phyloP scores from a whole-genome alignment of 179 eudicot genomes.

The Pouteria campechiana region DNA sequence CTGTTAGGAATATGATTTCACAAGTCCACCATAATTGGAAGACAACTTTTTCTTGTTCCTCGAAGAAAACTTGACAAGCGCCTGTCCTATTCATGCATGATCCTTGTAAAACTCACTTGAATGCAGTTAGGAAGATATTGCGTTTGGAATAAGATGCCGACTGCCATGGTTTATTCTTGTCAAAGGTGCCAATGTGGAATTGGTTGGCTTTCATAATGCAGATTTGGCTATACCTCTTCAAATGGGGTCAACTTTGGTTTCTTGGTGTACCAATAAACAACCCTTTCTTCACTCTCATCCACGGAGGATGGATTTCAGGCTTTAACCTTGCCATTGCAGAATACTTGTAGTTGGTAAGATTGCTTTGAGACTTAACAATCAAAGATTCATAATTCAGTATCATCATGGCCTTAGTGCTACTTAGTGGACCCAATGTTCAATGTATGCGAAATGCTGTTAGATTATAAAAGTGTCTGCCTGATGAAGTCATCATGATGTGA shows the following conservation, averaged over 20 bases:
- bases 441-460: constrained; percentile 21
- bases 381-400: constrained; percentile 34
- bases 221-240: constrained; percentile 78
- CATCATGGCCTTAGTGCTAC: constrained; percentile 29
- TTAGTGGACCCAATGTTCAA: constrained; percentile 23
- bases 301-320: constrained; percentile 90
- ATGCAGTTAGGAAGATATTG: constrained; percentile 48
- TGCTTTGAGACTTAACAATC: constrained; percentile 79
- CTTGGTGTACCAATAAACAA: constrained; percentile 91
- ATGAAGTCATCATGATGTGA: constrained; percentile 13
- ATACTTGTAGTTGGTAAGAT: constrained; percentile 94
- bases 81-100: constrained; percentile 24
- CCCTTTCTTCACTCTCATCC: constrained; percentile 69
- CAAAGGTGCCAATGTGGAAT: constrained; percentile 84
- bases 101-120: constrained; percentile 37
- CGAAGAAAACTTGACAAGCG: constrained; percentile 26
- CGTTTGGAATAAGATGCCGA: constrained; percentile 44
- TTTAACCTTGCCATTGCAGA: constrained; percentile 82
- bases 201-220: constrained; percentile 99
- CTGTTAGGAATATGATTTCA: too few relatives aligned
- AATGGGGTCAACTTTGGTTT: constrained; percentile 84
- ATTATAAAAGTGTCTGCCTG: constrained; percentile 13
- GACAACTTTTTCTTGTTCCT: too few relatives aligned
- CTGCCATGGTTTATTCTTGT: constrained; percentile 66
- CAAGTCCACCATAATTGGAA: too few relatives aligned